phyloP scores from a whole-genome alignment of 2,329 filamentous ascomycete species.

The Arthroderma uncinatum region DNA sequence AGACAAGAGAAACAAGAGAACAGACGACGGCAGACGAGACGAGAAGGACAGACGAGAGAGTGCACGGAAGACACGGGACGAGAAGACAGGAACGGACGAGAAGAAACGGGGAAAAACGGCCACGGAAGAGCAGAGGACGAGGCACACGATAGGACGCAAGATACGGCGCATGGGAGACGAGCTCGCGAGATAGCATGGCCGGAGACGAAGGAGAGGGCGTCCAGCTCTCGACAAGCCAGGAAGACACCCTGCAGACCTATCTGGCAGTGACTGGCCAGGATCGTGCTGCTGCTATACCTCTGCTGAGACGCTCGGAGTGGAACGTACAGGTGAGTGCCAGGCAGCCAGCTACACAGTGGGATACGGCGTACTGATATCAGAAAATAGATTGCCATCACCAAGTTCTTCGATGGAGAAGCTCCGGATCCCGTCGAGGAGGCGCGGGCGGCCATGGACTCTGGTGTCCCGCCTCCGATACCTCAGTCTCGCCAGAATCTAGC shows the following conservation, averaged over 20 bases:
- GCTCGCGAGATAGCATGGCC: constrained; percentile 28
- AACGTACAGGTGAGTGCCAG: constrained; percentile 61
- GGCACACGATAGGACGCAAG: no score
- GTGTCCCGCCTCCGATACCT: constrained; percentile 49
- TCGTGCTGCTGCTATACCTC: constrained; percentile 58
- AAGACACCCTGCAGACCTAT: constrained; percentile 76
- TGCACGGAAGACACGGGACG: no score
- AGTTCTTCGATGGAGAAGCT: constrained; percentile 94
- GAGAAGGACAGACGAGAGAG: no score
- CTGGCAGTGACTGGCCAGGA: constrained; percentile 80
- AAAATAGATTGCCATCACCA: constrained; percentile 76
- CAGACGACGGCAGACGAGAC: background rate
- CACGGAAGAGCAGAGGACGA: no score
- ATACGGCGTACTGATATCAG: constrained; percentile 13
- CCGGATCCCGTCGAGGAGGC: constrained; percentile 72
- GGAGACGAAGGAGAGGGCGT: constrained; percentile 42
- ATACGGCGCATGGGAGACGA: no score
- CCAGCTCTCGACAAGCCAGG: constrained; percentile 65
- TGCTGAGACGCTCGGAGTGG: constrained; percentile 84
- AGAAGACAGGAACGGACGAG: no score
- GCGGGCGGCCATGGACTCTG: constrained; percentile 48
- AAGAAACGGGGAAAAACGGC: no score
- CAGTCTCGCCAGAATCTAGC: constrained; percentile 60
- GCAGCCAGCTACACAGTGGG: background rate
- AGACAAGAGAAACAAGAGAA: background rate